phyloP scores from a whole-genome alignment of 164 flowering plant genomes.

The Dillenia suffruticosa region DNA sequence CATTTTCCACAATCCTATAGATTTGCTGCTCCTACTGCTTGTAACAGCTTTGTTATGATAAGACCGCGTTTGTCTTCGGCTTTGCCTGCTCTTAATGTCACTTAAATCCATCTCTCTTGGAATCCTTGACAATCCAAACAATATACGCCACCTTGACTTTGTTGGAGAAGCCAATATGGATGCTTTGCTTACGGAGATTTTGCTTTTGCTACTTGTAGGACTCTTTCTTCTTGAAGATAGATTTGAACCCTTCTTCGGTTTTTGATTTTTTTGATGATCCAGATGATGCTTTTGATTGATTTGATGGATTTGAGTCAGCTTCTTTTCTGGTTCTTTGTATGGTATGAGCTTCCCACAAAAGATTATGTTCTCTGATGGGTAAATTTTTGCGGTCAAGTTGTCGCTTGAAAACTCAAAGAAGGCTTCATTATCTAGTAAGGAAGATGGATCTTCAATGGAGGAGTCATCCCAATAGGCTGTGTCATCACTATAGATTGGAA shows the following conservation, averaged over 20 bases:
- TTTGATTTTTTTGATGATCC: too few relatives aligned
- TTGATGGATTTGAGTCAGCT: not conserved
- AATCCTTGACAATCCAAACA: conserved; percentile 25
- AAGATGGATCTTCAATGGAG: not conserved
- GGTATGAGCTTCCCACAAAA: conserved; percentile 48
- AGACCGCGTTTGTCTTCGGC: conserved; percentile 1
- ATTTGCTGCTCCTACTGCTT: too few relatives aligned
- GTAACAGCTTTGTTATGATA: too few relatives aligned
- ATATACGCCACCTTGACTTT: conserved; percentile 20
- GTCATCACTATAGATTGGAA: conserved; percentile 10
- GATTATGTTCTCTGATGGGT: conserved; percentile 19
- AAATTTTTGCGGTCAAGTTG: not conserved
- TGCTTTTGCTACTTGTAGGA: not conserved
- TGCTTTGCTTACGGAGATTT: conserved; percentile 4
- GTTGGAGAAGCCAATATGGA: conserved; percentile 8
- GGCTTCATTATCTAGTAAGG: not conserved
- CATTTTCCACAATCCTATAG: too few relatives aligned
- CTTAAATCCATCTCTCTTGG: conserved; percentile 27
- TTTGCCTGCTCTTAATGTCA: conserved; percentile 36
- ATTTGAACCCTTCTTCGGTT: too few relatives aligned
- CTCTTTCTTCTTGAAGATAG: too few relatives aligned
- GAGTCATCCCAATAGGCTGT: conserved; percentile 3
- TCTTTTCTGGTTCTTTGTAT: conserved; percentile 6
- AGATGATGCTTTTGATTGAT: too few relatives aligned
- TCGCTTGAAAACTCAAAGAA: conserved; percentile 17